These are phyloP conservation scores for Tulasnella sp. DNA, from an alignment of 768 basidiomycete genomes.

Conservation along the genomic window DNA sequence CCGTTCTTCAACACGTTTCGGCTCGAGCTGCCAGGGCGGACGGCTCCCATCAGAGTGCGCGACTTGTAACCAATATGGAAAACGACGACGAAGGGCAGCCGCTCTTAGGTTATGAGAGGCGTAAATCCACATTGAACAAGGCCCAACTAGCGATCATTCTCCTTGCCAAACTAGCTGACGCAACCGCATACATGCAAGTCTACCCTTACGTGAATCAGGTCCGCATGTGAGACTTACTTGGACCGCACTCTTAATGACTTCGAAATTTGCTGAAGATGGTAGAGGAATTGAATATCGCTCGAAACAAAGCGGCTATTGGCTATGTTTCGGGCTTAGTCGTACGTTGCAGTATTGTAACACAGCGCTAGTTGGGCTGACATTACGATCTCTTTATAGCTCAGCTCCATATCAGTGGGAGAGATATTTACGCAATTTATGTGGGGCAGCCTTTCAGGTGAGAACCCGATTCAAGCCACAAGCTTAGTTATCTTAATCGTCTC, in stretches of 20 bases:
- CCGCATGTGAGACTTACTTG: not conserved
- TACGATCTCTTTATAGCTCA: slow-evolving; percentile 1
- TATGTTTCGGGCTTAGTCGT: slow-evolving; percentile 33
- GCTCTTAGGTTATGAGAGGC: not conserved
- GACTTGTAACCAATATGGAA: not conserved
- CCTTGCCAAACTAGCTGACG: not conserved
- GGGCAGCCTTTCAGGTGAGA: slow-evolving; percentile 37
- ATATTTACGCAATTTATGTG: slow-evolving; percentile 34
- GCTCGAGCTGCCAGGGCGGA: not conserved
- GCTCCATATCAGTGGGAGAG: slow-evolving; percentile 36
- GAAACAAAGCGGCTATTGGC: slow-evolving; percentile 29
- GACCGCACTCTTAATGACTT: not conserved
- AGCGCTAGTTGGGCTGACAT: not conserved
- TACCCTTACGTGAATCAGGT: slow-evolving; percentile 7
- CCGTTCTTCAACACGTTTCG: not conserved
- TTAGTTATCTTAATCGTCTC: not conserved
- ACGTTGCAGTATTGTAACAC: not conserved
- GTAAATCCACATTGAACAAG: not conserved
- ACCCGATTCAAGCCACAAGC: not conserved
- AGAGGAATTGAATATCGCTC: slow-evolving; percentile 30
- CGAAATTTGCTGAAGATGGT: slow-evolving; percentile 28
- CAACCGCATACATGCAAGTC: not conserved
- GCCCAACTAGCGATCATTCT: not conserved
- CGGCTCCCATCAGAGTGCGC: not conserved
- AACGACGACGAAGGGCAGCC: not conserved